Conservation (phyloP, 2,329 filamentous ascomycete species). For the Endoconidiophora polonica region DNA sequence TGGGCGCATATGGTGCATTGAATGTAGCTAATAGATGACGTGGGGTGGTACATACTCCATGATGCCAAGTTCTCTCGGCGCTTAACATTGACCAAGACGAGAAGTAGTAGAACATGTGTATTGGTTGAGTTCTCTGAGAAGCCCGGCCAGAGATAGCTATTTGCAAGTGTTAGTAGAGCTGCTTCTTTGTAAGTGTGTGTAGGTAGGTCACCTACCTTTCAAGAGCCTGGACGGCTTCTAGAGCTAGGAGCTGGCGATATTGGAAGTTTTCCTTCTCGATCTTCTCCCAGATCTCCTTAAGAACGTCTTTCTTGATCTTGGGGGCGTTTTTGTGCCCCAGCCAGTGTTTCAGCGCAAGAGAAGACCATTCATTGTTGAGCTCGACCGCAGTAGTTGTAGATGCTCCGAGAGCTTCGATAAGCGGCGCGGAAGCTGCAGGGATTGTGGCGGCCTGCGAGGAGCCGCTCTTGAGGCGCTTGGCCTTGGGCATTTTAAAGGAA, state of each 20-base stretch:
- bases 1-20: neutral
- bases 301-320: conserved; percentile 65
- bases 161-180: conserved; percentile 16
- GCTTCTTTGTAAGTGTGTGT: neutral
- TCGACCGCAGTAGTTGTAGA: conserved; percentile 27
- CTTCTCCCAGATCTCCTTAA: conserved; percentile 84
- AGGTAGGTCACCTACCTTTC: conserved; percentile 46
- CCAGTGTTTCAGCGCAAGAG: conserved; percentile 76
- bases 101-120: conserved; percentile 75
- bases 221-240: conserved; percentile 81
- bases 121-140: conserved; percentile 82
- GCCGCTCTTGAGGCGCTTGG: conserved; percentile 41
- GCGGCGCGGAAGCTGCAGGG: conserved; percentile 19
- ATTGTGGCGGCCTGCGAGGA: conserved; percentile 4
- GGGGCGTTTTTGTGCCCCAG: conserved; percentile 50
- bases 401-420: conserved; percentile 21
- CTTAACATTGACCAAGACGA: conserved; percentile 75
- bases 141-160: conserved; percentile 82
- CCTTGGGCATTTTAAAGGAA: conserved; percentile 33
- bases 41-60: conserved; percentile 46
- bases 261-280: conserved; percentile 69
- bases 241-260: conserved; percentile 57
- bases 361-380: conserved; percentile 54
- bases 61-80: conserved; percentile 70
- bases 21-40: too few relatives aligned